Evolutionary conservation across 495 filamentous ascomycete species (phyloP).

Genomic region (Extremus antarcticus): DNA sequence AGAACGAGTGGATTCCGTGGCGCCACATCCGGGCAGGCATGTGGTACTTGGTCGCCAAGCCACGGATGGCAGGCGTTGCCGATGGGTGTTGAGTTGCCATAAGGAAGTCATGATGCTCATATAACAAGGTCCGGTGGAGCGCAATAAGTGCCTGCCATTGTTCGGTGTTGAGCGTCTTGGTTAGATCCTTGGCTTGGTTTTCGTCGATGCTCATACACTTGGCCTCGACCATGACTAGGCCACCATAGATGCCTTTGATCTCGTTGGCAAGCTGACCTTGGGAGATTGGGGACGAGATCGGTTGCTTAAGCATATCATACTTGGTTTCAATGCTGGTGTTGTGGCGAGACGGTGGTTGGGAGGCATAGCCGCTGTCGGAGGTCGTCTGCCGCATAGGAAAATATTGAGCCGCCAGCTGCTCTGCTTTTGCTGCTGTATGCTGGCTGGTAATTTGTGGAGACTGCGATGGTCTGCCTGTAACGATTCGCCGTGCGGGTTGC

Average conservation of each 20-base stretch:
- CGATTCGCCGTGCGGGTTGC: no score
- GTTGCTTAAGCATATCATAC: slow-evolving; percentile 40
- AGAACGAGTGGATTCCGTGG: slow-evolving; percentile 67
- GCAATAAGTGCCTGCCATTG: slow-evolving; percentile 68
- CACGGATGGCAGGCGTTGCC: slow-evolving; percentile 45
- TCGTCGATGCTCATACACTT: slow-evolving; percentile 67
- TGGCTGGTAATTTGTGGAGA: no score
- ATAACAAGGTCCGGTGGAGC: slow-evolving; percentile 58
- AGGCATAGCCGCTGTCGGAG: no score
- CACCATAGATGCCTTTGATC: slow-evolving; percentile 63
- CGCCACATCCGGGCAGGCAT: slow-evolving; percentile 84
- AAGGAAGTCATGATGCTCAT: slow-evolving; percentile 77
- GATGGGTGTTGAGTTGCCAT: slow-evolving; percentile 66
- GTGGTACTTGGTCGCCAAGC: slow-evolving; percentile 55
- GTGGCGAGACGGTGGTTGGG: no score
- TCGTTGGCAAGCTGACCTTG: slow-evolving; percentile 62
- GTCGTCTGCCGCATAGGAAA: no score
- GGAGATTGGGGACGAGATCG: slow-evolving; percentile 48
- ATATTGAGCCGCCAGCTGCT: no score
- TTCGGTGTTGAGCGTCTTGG: slow-evolving; percentile 38
- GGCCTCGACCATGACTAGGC: slow-evolving; percentile 66
- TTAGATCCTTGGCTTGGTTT: slow-evolving; percentile 29
- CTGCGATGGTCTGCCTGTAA: no score
- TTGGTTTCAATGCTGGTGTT: no score
- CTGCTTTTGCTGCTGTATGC: no score